Base-by-base conservation (phyloP, 805 yeast genomes). In the Torulaspora microellipsoides region DNA sequence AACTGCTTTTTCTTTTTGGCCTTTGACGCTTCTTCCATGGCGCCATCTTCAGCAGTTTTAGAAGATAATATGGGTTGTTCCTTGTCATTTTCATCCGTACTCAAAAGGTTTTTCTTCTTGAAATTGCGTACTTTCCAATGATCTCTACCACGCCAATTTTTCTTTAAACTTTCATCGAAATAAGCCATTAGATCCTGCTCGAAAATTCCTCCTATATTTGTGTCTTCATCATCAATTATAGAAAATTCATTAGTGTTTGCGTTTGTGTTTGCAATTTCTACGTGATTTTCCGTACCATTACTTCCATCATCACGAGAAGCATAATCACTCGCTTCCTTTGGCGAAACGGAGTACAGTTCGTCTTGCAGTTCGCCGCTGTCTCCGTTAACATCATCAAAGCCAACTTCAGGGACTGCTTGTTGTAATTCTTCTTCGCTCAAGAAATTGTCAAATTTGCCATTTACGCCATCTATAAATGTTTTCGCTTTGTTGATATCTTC, bases 91-190 rank as follows among this genome's bases (percentile, higher is more conserved):
- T 38, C 45, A 11, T 12, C 31, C 8, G 37, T 31, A 13, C 35
- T 37, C 7, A 31, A 14, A 17, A 28, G 20, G 25, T 32, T 42
- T 34, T 40, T 49, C 51, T 72, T 71, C 54, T 78, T 82, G 37
- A 83, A 62, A 11, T 78, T 75, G 33, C 75, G 69, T 9, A 91
- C 83, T 64, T 84, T 85, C 97, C 97, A 91, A 65, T 87, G 95
- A 51, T 86, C 91, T 11, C 91, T 85, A 8, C 97, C 97, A 25
- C 95, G 77, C 96, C 97, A 90, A 59, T 80, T 84, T 36, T 62
- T 62, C 45, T 72, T 76, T 64, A 87, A 71, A 15, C 79, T 73
- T 41, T 79, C 80, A 59, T 89, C 96, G 63, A 88, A 88, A 59
- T 87, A 84, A 2, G 89, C 83, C 76, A 86, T 78, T 33, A 87